Conservation (phyloP, 768 basidiomycete species). For the Dentipellis fragilis region DNA sequence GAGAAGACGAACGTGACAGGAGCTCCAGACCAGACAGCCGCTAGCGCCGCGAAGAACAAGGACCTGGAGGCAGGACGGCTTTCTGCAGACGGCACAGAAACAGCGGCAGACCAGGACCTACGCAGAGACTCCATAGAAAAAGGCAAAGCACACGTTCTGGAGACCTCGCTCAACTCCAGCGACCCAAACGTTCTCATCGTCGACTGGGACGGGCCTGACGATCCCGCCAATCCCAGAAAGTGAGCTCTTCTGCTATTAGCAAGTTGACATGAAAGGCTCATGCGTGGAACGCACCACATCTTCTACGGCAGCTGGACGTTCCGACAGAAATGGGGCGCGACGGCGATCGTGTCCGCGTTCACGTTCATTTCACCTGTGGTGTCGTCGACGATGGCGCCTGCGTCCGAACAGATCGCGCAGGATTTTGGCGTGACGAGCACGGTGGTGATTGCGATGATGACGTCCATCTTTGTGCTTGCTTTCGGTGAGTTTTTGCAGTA, state of each 20-base stretch:
- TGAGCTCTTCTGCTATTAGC: background rate
- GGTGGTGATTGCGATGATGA: conserved; percentile 43
- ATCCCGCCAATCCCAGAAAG: conserved; percentile 10
- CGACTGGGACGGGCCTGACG: conserved; percentile 8
- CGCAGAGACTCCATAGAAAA: too few relatives aligned
- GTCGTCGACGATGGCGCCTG: conserved; percentile 70
- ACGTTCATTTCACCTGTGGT: too few relatives aligned
- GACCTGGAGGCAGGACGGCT: too few relatives aligned
- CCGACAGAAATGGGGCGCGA: conserved; percentile 25
- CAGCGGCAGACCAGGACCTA: too few relatives aligned
- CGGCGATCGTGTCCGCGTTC: conserved; percentile 23
- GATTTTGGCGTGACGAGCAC: conserved; percentile 45
- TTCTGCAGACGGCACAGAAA: too few relatives aligned
- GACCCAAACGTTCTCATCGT: background rate
- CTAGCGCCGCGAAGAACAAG: too few relatives aligned
- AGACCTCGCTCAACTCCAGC: too few relatives aligned
- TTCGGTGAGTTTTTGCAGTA: conserved; percentile 46
- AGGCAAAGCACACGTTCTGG: too few relatives aligned
- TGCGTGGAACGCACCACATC: background rate
- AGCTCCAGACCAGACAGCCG: too few relatives aligned
- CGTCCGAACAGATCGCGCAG: conserved; percentile 36
- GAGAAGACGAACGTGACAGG: too few relatives aligned
- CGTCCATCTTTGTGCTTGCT: conserved; percentile 37
- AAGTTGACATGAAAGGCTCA: background rate
- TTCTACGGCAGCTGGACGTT: conserved; percentile 4